Percentiles rank a stretch among this genome's conserved stretches.
These are phyloP conservation scores for Apiospora kogelbergensis DNA, from an alignment of 2,329 filamentous ascomycete genomes.

Conservation along the genomic window DNA sequence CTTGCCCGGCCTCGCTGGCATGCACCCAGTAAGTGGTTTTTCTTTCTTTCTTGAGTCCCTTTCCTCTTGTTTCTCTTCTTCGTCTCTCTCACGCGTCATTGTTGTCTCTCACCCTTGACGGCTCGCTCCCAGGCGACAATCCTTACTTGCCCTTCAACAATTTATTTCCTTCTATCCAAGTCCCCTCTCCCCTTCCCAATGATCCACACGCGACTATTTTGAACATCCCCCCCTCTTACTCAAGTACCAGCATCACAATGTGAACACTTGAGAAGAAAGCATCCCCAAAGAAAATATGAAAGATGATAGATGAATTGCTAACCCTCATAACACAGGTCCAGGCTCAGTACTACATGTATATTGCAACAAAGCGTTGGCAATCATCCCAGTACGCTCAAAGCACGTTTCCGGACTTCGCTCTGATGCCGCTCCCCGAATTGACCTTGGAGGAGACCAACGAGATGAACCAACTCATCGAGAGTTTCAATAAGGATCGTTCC, in stretches of 20 bases:
- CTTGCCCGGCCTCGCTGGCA: not conserved
- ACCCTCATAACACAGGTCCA: not conserved
- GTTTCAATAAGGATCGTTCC: not conserved
- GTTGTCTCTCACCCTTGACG: no score
- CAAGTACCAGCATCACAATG: not conserved
- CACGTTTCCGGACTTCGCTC: not conserved
- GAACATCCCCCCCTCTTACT: not conserved
- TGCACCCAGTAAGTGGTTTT: not conserved
- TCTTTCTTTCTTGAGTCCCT: not conserved
- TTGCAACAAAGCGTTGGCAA: not conserved
- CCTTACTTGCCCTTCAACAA: no score
- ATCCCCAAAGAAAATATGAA: not conserved
- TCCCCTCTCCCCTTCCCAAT: not conserved
- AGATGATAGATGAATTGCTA: not conserved
- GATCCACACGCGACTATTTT: not conserved
- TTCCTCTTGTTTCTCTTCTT: not conserved
- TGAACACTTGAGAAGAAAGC: no score
- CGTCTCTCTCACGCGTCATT: no score
- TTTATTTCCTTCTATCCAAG: not conserved
- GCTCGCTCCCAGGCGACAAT: no score
- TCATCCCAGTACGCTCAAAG: not conserved
- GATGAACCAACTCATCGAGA: constrained; percentile 33
- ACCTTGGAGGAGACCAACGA: constrained; percentile 34
- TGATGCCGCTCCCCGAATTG: not conserved
- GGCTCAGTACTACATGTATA: not conserved